Evolutionary conservation across 148 eudicot species (phyloP).

Genomic region (Rhododendron molle): DNA sequence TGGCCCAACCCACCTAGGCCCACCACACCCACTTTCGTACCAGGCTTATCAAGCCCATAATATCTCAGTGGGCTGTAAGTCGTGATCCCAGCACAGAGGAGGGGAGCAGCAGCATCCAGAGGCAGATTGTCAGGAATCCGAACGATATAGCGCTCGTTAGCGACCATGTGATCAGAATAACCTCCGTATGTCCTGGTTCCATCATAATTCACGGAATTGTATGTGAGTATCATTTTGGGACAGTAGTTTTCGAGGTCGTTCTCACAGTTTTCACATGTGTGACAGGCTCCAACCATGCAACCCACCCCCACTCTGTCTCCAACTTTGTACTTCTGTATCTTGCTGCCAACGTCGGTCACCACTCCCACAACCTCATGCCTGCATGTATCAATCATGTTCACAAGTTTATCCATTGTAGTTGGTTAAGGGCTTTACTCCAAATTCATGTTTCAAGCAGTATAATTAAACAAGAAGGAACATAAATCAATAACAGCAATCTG

Average conservation of each 20-base stretch:
- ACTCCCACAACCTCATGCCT: conserved; percentile 10
- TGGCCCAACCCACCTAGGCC: conserved; percentile 21
- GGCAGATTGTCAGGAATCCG: conserved; percentile 22
- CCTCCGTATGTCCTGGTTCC: conserved; percentile 33
- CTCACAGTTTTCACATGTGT: conserved; percentile 1
- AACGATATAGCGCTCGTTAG: conserved; percentile 26
- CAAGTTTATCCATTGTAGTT: neutral
- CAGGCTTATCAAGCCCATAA: conserved; percentile 30
- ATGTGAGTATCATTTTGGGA: neutral
- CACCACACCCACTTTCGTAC: conserved; percentile 23
- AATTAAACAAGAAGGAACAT: neutral
- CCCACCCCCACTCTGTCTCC: conserved; percentile 21
- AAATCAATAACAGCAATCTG: neutral
- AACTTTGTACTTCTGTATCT: conserved; percentile 8
- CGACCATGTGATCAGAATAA: conserved; percentile 28
- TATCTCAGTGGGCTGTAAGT: conserved; percentile 32
- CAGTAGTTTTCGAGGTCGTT: conserved; percentile 17
- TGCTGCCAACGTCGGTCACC: conserved; percentile 18
- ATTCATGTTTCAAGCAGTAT: neutral
- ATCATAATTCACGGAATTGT: neutral
- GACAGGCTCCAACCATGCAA: conserved; percentile 12
- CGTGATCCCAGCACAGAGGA: conserved; percentile 32
- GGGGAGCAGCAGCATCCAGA: conserved; percentile 25
- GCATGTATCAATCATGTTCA: neutral
- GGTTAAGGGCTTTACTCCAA: neutral